These are phyloP conservation scores for Starmerella cellae DNA, from an alignment of 805 yeast genomes.

Conservation along the genomic window DNA sequence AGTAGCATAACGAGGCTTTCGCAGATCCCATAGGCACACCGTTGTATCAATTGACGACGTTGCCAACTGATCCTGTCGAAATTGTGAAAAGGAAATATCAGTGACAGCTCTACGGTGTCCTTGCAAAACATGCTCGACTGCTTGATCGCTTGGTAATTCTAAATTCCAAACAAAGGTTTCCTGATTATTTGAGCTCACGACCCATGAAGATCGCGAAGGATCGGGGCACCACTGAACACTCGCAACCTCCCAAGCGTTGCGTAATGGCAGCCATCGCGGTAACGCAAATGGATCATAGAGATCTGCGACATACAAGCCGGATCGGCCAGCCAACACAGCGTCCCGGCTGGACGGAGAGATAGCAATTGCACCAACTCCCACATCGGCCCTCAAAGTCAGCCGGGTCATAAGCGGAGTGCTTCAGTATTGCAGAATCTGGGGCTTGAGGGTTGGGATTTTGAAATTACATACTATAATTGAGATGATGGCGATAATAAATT, in stretches of 20 bases:
- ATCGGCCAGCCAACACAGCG: slow-evolving; percentile 76
- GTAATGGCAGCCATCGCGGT: slow-evolving; percentile 85
- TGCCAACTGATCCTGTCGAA: slow-evolving; percentile 72
- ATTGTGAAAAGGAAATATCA: slow-evolving; percentile 85
- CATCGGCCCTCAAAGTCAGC: slow-evolving; percentile 74
- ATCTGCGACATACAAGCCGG: slow-evolving; percentile 82
- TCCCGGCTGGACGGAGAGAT: slow-evolving; percentile 83
- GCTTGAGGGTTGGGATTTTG: too few species aligned
- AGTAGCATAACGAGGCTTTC: neutral
- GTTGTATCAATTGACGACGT: slow-evolving; percentile 89
- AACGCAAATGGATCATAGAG: slow-evolving; percentile 90
- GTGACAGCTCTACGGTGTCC: slow-evolving; percentile 89
- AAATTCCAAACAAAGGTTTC: slow-evolving; percentile 93
- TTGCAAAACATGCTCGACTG: slow-evolving; percentile 78
- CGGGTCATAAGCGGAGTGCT: slow-evolving; percentile 65
- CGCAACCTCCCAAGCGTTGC: slow-evolving; percentile 96
- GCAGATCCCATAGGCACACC: slow-evolving; percentile 78
- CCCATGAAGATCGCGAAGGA: slow-evolving; percentile 71
- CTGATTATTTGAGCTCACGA: slow-evolving; percentile 86
- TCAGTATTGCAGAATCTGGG: too few species aligned
- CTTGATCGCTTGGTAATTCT: slow-evolving; percentile 52
- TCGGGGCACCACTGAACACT: slow-evolving; percentile 99
- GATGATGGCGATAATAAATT: too few species aligned
- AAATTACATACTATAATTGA: too few species aligned
- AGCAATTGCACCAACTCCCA: slow-evolving; percentile 83